These are phyloP conservation scores for Colletotrichum tamarilloi DNA, from an alignment of 2,329 filamentous ascomycete species.

Conservation along the genomic window DNA sequence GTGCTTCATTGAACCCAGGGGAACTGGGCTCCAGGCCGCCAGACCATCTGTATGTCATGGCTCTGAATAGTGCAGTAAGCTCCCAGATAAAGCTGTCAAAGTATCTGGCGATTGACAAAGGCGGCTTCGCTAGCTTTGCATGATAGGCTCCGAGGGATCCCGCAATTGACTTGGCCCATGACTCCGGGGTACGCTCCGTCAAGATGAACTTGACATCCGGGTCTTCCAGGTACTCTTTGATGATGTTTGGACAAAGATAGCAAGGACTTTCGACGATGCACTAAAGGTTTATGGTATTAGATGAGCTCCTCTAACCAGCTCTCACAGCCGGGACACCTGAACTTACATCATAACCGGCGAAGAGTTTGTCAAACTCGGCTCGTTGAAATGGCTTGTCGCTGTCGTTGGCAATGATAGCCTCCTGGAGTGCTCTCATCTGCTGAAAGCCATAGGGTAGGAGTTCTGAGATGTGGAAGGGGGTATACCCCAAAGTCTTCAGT, in stretches of 20 bases:
- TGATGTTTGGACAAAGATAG: constrained; percentile 44
- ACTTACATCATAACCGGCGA: constrained; percentile 48
- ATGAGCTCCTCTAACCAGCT: background rate
- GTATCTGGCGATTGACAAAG: constrained; percentile 28
- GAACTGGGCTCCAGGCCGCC: constrained; percentile 17
- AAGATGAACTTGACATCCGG: constrained; percentile 51
- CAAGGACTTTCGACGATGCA: constrained; percentile 35
- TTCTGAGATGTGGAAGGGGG: constrained; percentile 51
- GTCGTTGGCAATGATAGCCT: constrained; percentile 43
- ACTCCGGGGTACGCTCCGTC: constrained; percentile 47
- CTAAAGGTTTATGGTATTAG: background rate
- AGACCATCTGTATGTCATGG: constrained; percentile 30
- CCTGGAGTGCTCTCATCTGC: constrained; percentile 44
- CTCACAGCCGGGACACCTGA: too few species aligned
- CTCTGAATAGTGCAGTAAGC: constrained; percentile 25
- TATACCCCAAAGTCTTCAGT: constrained; percentile 48
- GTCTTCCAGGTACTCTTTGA: constrained; percentile 41
- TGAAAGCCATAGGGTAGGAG: constrained; percentile 38
- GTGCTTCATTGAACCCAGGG: constrained; percentile 12
- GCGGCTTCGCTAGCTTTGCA: constrained; percentile 23
- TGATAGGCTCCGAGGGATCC: constrained; percentile 40
- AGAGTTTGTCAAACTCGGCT: constrained; percentile 53
- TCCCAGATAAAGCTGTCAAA: constrained; percentile 29
- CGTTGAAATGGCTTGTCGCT: constrained; percentile 44
- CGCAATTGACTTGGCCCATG: constrained; percentile 45